phyloP scores from a whole-genome alignment of 2,329 filamentous ascomycete genomes.

The Chaetomiaceae sp. region DNA sequence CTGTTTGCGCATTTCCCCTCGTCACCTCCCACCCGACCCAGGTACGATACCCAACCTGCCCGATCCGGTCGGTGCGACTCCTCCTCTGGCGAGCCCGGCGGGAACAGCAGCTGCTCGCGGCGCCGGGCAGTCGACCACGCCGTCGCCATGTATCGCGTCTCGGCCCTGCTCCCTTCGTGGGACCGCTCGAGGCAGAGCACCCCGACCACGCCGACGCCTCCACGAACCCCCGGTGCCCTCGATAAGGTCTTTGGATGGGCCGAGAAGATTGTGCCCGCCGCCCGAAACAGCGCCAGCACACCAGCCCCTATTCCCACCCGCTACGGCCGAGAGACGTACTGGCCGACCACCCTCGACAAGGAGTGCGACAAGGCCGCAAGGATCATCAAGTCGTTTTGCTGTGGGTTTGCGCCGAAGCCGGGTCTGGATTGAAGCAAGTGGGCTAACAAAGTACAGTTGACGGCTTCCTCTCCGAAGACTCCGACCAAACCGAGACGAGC shows the following conservation, averaged over 20 bases:
- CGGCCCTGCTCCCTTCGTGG: constrained; percentile 41
- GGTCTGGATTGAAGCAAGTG: neutral
- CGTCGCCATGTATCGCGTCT: constrained; percentile 41
- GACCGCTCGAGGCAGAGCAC: constrained; percentile 28
- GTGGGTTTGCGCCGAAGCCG: constrained; percentile 45
- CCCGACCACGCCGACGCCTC: constrained; percentile 11
- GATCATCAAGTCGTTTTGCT: constrained; percentile 87
- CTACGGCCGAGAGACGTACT: constrained; percentile 32
- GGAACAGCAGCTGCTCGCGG: constrained; percentile 4
- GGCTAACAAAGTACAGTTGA: constrained; percentile 39
- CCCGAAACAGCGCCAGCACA: constrained; percentile 22
- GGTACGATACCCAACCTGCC: neutral
- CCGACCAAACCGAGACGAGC: constrained; percentile 31
- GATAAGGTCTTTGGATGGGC: constrained; percentile 34
- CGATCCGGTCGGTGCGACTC: neutral
- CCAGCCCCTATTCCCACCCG: constrained; percentile 20
- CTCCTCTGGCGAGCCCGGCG: constrained; percentile 7
- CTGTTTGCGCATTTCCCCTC: neutral
- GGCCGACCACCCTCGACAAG: constrained; percentile 67
- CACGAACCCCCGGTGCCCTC: constrained; percentile 19
- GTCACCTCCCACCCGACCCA: neutral
- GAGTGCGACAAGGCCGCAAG: constrained; percentile 89
- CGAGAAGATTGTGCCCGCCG: constrained; percentile 25
- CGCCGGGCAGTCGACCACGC: constrained; percentile 5
- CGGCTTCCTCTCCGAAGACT: constrained; percentile 49